These are phyloP conservation scores for Condylostoma magnum DNA, from an alignment of 169 alveolate genomes.

Conservation along the genomic window DNA sequence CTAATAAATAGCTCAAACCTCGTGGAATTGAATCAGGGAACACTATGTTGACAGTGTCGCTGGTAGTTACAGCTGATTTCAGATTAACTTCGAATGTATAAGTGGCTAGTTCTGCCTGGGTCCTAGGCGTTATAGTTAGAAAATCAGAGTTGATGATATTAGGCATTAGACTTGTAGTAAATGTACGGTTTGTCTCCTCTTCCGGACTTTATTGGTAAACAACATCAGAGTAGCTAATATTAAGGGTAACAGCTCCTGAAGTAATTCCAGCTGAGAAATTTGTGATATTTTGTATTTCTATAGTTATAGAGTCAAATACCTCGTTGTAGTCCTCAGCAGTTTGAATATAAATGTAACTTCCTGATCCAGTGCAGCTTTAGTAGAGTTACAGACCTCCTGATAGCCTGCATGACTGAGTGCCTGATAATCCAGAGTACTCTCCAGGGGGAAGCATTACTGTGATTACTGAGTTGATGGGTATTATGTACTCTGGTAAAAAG, in stretches of 20 bases:
- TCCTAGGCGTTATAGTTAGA: not conserved
- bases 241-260: not conserved
- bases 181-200: not conserved
- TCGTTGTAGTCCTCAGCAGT: not conserved
- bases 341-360: not conserved
- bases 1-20: not conserved
- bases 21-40: slow-evolving; percentile 11
- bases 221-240: slow-evolving; percentile 15
- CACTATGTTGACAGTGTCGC: not conserved
- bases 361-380: not conserved
- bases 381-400: slow-evolving; percentile 7
- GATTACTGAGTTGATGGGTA: slow-evolving; percentile 12
- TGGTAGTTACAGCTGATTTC: not conserved
- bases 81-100: slow-evolving; percentile 5
- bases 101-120: slow-evolving; percentile 1
- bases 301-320: not conserved
- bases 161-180: not conserved
- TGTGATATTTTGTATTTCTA: not conserved
- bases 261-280: slow-evolving; percentile 11
- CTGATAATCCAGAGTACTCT: not conserved
- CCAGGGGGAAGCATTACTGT: not conserved
- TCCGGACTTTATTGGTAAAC: not conserved
- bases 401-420: not conserved
- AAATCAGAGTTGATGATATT: not conserved
- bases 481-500: not conserved